Evolutionary conservation across 2,329 filamentous ascomycete genomes (phyloP).

Genomic region (Arachnomyces sp.): DNA sequence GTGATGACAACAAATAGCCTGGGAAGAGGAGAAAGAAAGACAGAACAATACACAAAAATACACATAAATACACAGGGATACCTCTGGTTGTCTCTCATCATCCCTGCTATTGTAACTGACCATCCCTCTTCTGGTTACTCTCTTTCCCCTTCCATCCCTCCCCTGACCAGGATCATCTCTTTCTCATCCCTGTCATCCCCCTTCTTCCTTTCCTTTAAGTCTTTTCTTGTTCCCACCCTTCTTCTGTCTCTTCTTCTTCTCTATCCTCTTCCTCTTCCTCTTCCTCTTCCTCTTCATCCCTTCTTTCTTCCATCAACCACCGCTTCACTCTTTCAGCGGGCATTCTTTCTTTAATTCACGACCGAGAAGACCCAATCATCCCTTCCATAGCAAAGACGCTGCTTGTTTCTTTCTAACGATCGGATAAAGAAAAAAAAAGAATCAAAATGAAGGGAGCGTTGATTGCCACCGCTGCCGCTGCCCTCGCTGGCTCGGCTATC

Average conservation of each 20-base stretch:
- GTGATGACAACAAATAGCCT: too few relatives aligned
- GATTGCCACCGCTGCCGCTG: constrained; percentile 53
- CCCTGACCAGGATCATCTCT: too few relatives aligned
- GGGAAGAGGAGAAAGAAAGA: too few relatives aligned
- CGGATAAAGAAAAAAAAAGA: constrained; percentile 28
- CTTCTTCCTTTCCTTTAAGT: constrained; percentile 5
- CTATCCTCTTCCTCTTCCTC: constrained; percentile 11
- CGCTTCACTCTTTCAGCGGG: constrained; percentile 63
- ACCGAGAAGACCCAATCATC: constrained; percentile 19
- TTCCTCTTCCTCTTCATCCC: constrained; percentile 4
- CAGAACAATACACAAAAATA: too few relatives aligned
- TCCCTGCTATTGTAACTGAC: too few relatives aligned
- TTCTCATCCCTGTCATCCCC: too few relatives aligned
- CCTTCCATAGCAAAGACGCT: constrained; percentile 11
- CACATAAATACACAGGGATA: too few relatives aligned
- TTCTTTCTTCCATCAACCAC: constrained; percentile 16
- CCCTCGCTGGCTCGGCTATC: constrained; percentile 42
- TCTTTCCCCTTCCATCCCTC: too few relatives aligned
- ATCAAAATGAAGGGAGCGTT: constrained; percentile 66
- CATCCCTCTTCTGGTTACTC: too few relatives aligned
- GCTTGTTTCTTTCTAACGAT: constrained; percentile 10
- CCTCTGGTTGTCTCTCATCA: too few relatives aligned
- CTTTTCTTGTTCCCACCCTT: constrained; percentile 10
- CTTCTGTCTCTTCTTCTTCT: constrained; percentile 10
- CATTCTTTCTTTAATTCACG: constrained; percentile 51